phyloP scores from a whole-genome alignment of 495 filamentous ascomycete species.

The Rusavskia elegans region DNA sequence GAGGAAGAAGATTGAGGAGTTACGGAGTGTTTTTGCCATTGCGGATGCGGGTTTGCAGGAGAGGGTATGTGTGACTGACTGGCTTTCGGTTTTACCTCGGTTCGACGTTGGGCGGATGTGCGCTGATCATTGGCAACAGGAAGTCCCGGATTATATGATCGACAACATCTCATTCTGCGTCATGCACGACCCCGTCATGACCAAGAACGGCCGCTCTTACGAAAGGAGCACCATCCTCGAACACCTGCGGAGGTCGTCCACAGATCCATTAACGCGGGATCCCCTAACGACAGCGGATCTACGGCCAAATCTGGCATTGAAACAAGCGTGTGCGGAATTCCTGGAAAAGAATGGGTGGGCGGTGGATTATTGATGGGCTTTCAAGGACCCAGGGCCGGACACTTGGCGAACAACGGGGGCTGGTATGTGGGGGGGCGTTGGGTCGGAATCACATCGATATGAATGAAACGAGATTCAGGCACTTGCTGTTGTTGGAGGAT shows the following conservation, averaged over 20 bases:
- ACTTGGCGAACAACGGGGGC: too few relatives aligned
- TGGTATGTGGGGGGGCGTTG: too few relatives aligned
- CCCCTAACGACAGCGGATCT: constrained; percentile 57
- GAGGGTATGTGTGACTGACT: constrained; percentile 29
- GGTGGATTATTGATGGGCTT: constrained; percentile 53
- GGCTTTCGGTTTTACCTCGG: too few relatives aligned
- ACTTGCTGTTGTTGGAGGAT: too few relatives aligned
- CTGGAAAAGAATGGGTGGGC: constrained; percentile 84
- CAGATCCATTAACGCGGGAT: constrained; percentile 73
- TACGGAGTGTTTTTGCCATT: constrained; percentile 45
- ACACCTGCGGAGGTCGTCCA: constrained; percentile 57
- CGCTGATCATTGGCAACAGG: constrained; percentile 24
- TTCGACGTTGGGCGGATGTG: too few relatives aligned
- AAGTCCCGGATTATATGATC: constrained; percentile 74
- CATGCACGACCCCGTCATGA: constrained; percentile 88
- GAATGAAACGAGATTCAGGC: too few relatives aligned
- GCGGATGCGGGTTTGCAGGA: constrained; percentile 34
- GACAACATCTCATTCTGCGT: constrained; percentile 83
- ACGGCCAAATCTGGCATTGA: constrained; percentile 68
- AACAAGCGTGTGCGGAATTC: constrained; percentile 71
- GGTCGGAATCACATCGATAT: too few relatives aligned
- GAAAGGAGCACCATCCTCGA: constrained; percentile 78
- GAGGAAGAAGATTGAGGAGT: constrained; percentile 40
- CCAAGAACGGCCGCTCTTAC: constrained; percentile 75
- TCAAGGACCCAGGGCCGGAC: too few relatives aligned